These are phyloP conservation scores for Hortaea sp. DNA, from an alignment of 2,329 filamentous ascomycete genomes.

Conservation along the genomic window DNA sequence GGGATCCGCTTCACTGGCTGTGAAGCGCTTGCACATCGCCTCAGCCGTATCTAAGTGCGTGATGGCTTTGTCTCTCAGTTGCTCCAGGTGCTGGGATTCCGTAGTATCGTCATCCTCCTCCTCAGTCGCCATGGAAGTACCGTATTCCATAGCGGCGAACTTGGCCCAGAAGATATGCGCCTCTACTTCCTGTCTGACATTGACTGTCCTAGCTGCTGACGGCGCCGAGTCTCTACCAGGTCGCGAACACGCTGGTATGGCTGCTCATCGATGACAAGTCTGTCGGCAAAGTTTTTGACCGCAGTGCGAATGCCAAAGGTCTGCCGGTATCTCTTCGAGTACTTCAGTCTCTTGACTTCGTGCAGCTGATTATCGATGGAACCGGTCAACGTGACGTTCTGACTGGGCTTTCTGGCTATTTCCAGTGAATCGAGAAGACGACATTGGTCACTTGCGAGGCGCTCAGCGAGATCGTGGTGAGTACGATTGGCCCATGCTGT, in stretches of 20 bases:
- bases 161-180: slow-evolving; percentile 42
- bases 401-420: neutral
- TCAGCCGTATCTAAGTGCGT: slow-evolving; percentile 19
- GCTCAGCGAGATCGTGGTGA: slow-evolving; percentile 32
- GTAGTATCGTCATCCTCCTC: neutral
- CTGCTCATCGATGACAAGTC: slow-evolving; percentile 38
- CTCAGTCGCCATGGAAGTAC: slow-evolving; percentile 3
- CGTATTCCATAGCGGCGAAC: slow-evolving; percentile 36
- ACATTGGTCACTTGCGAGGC: slow-evolving; percentile 18
- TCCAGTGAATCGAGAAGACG: slow-evolving; percentile 4
- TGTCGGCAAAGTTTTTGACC: slow-evolving; percentile 16
- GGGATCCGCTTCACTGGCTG: slow-evolving; percentile 2
- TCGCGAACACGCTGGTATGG: slow-evolving; percentile 40
- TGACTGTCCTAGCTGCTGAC: slow-evolving; percentile 25
- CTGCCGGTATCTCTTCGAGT: slow-evolving; percentile 3
- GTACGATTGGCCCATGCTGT: slow-evolving; percentile 40
- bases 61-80: slow-evolving; percentile 10
- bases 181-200: slow-evolving; percentile 35
- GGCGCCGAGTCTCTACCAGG: slow-evolving; percentile 33
- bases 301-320: slow-evolving; percentile 3
- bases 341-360: slow-evolving; percentile 1
- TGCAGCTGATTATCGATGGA: neutral
- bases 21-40: slow-evolving; percentile 14
- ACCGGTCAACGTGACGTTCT: neutral
- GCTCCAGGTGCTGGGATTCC: neutral